A percentile compares a stretch with the other conserved stretches of the same genome.
Conservation (phyloP, 805 yeast species). For the Pichia scutulata region DNA sequence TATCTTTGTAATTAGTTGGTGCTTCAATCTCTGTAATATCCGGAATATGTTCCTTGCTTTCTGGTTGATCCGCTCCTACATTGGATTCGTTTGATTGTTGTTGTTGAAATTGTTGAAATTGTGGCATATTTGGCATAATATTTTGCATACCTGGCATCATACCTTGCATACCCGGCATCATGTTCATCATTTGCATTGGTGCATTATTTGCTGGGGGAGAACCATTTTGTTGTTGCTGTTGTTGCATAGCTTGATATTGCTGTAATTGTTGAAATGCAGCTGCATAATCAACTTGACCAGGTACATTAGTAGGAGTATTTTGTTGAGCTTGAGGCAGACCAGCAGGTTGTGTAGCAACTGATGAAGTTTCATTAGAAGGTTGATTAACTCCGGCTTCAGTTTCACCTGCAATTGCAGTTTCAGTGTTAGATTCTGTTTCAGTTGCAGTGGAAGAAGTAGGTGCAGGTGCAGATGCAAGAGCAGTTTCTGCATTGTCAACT, state of each 20-base stretch:
- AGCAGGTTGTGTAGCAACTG: not conserved
- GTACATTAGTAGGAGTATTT: not conserved
- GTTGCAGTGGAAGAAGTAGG: not conserved
- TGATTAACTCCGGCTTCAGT: not conserved
- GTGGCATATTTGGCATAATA: constrained; percentile 1
- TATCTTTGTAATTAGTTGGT: constrained; percentile 17
- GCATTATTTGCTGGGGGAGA: constrained; percentile 1
- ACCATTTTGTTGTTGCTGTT: constrained; percentile 4
- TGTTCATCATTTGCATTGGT: constrained; percentile 1
- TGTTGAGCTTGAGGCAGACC: not conserved
- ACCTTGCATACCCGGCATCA: constrained; percentile 6
- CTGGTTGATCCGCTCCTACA: not conserved
- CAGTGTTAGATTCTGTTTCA: not conserved
- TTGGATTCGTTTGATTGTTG: not conserved
- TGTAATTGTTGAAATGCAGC: constrained; percentile 5
- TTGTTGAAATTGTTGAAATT: constrained; percentile 12
- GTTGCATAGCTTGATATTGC: constrained; percentile 11
- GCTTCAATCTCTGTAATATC: constrained; percentile 10
- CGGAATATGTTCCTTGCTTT: constrained; percentile 5
- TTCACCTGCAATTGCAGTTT: not conserved
- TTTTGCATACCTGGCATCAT: constrained; percentile 1
- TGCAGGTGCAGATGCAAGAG: not conserved
- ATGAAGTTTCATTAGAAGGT: not conserved
- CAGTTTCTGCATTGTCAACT: constrained; percentile 4
- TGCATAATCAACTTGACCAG: constrained; percentile 2